Conservation (phyloP, 176 grass and related monocot genomes). For the Areca catechu region DNA sequence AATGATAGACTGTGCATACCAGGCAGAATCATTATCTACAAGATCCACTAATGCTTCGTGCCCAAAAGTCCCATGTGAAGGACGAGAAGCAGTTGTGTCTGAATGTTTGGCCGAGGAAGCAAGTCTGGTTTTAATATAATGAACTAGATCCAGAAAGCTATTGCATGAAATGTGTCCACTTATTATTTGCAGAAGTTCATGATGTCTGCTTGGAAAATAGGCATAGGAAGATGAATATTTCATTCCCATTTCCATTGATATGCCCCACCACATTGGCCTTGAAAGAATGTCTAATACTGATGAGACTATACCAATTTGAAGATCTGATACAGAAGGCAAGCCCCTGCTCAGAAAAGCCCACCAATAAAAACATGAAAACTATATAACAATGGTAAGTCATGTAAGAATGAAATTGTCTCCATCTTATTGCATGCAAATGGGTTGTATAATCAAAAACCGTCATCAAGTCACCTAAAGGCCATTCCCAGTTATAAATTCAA, state of each 20-base stretch:
- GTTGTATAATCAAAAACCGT: too few relatives aligned
- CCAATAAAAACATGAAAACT: background rate
- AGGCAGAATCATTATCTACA: slow-evolving; percentile 47
- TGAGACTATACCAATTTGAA: slow-evolving; percentile 48
- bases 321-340: slow-evolving; percentile 42
- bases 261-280: slow-evolving; percentile 60
- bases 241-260: slow-evolving; percentile 53
- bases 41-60: slow-evolving; percentile 22
- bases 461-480: too few relatives aligned
- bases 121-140: slow-evolving; percentile 33
- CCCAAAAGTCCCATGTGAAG: slow-evolving; percentile 14
- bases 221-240: slow-evolving; percentile 44
- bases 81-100: slow-evolving; percentile 1
- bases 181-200: slow-evolving; percentile 53
- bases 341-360: slow-evolving; percentile 35
- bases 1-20: slow-evolving; percentile 37
- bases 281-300: slow-evolving; percentile 70
- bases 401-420: too few relatives aligned
- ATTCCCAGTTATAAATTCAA: too few relatives aligned
- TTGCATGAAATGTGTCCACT: slow-evolving; percentile 54
- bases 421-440: too few relatives aligned
- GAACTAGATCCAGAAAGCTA: slow-evolving; percentile 56
- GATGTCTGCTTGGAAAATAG: slow-evolving; percentile 61
- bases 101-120: slow-evolving; percentile 7
- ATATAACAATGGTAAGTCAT: too few relatives aligned